A percentile compares a stretch with the other conserved stretches of the same genome.
Evolutionary conservation across 2,329 filamentous ascomycete species (phyloP).

Genomic region (Mollisiaceae sp.): DNA sequence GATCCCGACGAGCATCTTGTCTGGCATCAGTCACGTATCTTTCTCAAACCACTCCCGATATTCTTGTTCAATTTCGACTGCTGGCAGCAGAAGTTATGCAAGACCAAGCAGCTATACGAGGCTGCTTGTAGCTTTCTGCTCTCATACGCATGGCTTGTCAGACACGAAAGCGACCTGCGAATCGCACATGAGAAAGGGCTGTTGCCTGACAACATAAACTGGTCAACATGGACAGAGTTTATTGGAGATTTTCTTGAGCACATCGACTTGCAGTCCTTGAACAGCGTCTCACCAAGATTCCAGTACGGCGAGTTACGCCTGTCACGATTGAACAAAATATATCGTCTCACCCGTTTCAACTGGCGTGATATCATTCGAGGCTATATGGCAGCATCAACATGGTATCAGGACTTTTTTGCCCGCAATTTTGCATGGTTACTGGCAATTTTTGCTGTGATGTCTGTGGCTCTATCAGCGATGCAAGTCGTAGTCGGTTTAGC

Average conservation of each 20-base stretch:
- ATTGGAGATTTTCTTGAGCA: constrained; percentile 25
- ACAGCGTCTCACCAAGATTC: constrained; percentile 38
- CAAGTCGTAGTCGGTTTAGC: constrained; percentile 51
- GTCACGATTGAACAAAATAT: constrained; percentile 39
- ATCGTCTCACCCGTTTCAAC: constrained; percentile 15
- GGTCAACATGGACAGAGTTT: constrained; percentile 37
- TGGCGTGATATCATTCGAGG: constrained; percentile 20
- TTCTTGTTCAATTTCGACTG: constrained; percentile 40
- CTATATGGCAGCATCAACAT: constrained; percentile 29
- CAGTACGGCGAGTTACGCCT: constrained; percentile 45
- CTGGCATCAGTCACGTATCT: constrained; percentile 38
- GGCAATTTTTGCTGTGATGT: constrained; percentile 49
- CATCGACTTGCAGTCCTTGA: constrained; percentile 28
- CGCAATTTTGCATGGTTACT: constrained; percentile 51
- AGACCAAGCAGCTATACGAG: constrained; percentile 23
- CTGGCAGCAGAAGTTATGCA: constrained; percentile 29
- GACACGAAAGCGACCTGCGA: constrained; percentile 44
- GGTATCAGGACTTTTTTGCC: constrained; percentile 50
- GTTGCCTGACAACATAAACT: constrained; percentile 34
- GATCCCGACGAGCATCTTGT: constrained; percentile 35
- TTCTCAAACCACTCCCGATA: constrained; percentile 42
- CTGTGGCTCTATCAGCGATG: constrained; percentile 54
- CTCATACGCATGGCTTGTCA: constrained; percentile 44
- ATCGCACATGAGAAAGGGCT: constrained; percentile 42
- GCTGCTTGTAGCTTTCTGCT: constrained; percentile 42